These are phyloP conservation scores for Penicilliopsis zonata DNA, from an alignment of 495 filamentous ascomycete genomes.

Conservation along the genomic window DNA sequence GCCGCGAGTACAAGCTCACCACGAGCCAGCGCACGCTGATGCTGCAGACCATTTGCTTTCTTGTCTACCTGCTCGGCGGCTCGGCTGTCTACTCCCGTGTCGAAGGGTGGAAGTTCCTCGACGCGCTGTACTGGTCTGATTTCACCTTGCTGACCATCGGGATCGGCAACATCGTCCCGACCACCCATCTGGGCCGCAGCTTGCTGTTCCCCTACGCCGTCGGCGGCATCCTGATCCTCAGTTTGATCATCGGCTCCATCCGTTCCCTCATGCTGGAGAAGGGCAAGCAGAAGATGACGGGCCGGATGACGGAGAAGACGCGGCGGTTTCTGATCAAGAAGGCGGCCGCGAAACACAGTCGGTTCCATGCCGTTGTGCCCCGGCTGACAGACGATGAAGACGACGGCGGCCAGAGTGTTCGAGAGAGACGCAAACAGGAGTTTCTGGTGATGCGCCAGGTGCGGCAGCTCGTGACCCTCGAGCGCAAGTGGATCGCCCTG, in stretches of 20 bases:
- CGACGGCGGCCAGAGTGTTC: slow-evolving; percentile 22
- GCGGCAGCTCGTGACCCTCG: slow-evolving; percentile 41
- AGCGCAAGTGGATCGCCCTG: slow-evolving; percentile 57
- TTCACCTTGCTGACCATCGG: slow-evolving; percentile 80
- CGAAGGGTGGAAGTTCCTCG: slow-evolving; percentile 69
- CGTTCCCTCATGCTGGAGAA: slow-evolving; percentile 68
- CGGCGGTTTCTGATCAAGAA: slow-evolving; percentile 39
- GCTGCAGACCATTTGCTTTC: slow-evolving; percentile 74
- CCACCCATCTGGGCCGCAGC: slow-evolving; percentile 48
- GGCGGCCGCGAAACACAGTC: slow-evolving; percentile 6
- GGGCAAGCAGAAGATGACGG: slow-evolving; percentile 56
- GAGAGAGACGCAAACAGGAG: slow-evolving; percentile 53
- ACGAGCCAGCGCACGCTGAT: slow-evolving; percentile 70
- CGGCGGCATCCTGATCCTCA: slow-evolving; percentile 68
- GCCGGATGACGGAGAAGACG: slow-evolving; percentile 59
- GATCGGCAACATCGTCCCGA: slow-evolving; percentile 55
- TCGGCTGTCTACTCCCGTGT: slow-evolving; percentile 57
- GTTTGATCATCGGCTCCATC: slow-evolving; percentile 77
- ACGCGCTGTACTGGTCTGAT: slow-evolving; percentile 74
- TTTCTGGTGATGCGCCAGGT: slow-evolving; percentile 72
- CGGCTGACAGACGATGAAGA: slow-evolving; percentile 3
- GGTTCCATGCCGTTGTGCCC: slow-evolving; percentile 7
- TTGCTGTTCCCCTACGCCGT: slow-evolving; percentile 72
- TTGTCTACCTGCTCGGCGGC: slow-evolving; percentile 63
- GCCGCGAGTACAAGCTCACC: slow-evolving; percentile 59